Conservation (phyloP, 2,329 filamentous ascomycete genomes). For the Ophiostoma tasmaniense region DNA sequence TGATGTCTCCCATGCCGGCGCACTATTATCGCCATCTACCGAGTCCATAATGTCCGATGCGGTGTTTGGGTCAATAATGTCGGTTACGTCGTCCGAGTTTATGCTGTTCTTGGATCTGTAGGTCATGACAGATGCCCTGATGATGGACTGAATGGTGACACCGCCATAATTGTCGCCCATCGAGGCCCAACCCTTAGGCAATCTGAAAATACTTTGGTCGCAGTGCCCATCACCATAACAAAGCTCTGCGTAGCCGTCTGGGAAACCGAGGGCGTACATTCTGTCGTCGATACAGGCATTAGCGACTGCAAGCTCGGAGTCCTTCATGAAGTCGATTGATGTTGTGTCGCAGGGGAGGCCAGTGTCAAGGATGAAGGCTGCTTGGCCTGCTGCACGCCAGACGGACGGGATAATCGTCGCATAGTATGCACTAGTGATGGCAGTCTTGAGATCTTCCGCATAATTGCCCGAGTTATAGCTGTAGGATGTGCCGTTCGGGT, state of each 20-base stretch:
- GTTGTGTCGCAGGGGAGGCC: not conserved
- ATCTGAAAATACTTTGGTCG: not conserved
- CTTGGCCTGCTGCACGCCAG: not conserved
- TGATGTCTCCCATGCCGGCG: not conserved
- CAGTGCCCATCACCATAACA: not conserved
- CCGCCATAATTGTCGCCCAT: not conserved
- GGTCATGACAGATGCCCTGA: not conserved
- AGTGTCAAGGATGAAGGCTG: not conserved
- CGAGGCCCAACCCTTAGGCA: not conserved
- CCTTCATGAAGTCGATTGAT: not conserved
- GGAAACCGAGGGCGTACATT: not conserved
- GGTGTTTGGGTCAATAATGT: not conserved
- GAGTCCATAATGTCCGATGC: not conserved
- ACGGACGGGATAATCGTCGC: not conserved
- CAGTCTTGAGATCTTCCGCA: not conserved
- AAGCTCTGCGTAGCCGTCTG: not conserved
- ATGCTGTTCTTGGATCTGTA: not conserved
- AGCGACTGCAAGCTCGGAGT: not conserved
- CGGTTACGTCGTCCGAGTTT: not conserved
- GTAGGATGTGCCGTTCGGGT: not conserved
- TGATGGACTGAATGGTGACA: not conserved
- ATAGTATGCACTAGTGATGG: not conserved
- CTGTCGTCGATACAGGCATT: not conserved
- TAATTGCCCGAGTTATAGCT: no score
- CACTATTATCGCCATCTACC: not conserved